A percentile compares a stretch with the other conserved stretches of the same genome.
These are phyloP conservation scores for Arachnomyces sp. DNA, from an alignment of 2,329 filamentous ascomycete genomes.

Conservation along the genomic window DNA sequence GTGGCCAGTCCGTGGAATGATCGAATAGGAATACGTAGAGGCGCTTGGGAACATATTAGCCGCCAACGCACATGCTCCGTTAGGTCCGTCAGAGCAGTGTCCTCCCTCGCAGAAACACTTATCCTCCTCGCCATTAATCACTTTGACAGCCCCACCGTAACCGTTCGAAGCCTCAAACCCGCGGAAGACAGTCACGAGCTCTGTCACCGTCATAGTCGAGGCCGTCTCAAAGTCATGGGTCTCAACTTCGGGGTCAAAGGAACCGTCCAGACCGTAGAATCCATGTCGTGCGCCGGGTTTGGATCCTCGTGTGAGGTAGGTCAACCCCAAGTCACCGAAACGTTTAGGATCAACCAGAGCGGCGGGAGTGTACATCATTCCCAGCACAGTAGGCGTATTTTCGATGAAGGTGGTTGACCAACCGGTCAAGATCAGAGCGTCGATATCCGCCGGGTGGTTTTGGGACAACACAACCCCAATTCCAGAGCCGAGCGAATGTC, in stretches of 20 bases:
- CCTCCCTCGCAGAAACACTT: neutral
- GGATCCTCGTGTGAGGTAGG: neutral
- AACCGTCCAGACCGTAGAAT: conserved; percentile 7
- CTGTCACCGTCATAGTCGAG: neutral
- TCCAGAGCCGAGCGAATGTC: conserved; percentile 8
- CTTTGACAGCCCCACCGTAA: conserved; percentile 1
- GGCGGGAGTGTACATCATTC: conserved; percentile 1
- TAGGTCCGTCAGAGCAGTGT: neutral
- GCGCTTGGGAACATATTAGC: neutral
- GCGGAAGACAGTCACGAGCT: neutral
- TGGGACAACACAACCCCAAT: conserved; percentile 1
- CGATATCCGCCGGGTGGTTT: conserved; percentile 7
- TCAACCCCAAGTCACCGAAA: neutral
- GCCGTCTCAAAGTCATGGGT: conserved; percentile 1
- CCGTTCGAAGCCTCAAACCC: neutral
- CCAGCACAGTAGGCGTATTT: neutral
- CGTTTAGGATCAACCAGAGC: neutral
- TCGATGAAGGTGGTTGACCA: conserved; percentile 1
- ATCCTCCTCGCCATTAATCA: conserved; percentile 6
- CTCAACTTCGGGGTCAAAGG: conserved; percentile 2
- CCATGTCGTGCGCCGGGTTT: neutral
- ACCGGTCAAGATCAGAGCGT: conserved; percentile 11
- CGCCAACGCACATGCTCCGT: neutral
- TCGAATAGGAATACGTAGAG: conserved; percentile 1
- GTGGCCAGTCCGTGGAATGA: conserved; percentile 5